Conservation (phyloP, 306 rosid genomes). For the Boehmeria nivea region DNA sequence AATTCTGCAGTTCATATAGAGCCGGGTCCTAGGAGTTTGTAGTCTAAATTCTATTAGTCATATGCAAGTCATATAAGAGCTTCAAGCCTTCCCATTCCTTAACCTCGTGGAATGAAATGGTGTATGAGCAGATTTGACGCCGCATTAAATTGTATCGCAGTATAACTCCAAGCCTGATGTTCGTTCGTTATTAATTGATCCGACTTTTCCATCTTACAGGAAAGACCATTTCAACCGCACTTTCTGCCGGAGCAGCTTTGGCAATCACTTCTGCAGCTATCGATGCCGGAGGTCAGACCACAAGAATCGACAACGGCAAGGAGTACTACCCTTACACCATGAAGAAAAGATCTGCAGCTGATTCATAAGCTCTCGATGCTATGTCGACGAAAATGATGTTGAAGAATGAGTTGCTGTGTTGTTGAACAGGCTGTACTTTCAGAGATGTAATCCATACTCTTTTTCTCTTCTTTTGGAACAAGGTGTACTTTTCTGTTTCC, state of each 20-base stretch:
- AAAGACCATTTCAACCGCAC: constrained; percentile 75
- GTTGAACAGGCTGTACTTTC: constrained; percentile 26
- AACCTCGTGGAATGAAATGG: no score
- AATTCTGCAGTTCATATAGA: no score
- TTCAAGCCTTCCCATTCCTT: no score
- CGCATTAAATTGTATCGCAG: no score
- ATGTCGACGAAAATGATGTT: constrained; percentile 22
- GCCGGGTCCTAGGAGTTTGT: no score
- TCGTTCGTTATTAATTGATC: constrained; percentile 11
- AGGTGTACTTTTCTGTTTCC: background rate
- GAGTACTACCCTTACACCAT: constrained; percentile 91
- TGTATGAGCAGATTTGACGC: no score
- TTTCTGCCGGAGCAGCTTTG: constrained; percentile 88
- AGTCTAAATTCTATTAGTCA: no score
- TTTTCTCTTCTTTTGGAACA: constrained; percentile 21
- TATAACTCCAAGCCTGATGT: no score
- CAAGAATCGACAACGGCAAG: constrained; percentile 69
- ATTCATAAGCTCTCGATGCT: constrained; percentile 21
- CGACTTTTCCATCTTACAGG: constrained; percentile 39
- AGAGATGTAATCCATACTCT: constrained; percentile 42
- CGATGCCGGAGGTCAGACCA: constrained; percentile 71
- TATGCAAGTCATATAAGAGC: no score
- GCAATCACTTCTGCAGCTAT: constrained; percentile 68
- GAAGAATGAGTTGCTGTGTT: constrained; percentile 35
- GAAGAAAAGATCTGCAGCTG: constrained; percentile 66